phyloP scores from a whole-genome alignment of 2,329 filamentous ascomycete genomes.

The Colletotrichum tabaci region DNA sequence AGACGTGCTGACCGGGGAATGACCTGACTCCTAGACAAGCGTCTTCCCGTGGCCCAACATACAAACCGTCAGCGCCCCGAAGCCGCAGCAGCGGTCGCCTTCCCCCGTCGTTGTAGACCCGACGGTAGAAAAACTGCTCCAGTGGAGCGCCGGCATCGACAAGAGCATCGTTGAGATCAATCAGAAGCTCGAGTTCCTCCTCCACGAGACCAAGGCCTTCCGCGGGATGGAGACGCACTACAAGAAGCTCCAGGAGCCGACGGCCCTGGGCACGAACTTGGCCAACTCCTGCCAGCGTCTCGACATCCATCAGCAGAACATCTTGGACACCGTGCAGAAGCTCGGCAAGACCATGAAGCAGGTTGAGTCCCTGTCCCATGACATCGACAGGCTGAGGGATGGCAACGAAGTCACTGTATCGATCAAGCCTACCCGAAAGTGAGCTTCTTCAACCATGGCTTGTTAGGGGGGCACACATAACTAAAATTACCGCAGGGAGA shows the following conservation, averaged over 20 bases:
- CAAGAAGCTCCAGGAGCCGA: conserved; percentile 9
- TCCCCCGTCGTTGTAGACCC: background rate
- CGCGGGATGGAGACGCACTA: conserved; percentile 24
- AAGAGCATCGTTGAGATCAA: conserved; percentile 10
- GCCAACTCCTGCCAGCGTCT: conserved; percentile 20
- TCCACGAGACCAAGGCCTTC: conserved; percentile 22
- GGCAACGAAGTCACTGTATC: conserved; percentile 26
- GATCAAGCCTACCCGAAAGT: conserved; percentile 17
- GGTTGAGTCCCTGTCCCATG: conserved; percentile 1
- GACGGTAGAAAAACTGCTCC: conserved; percentile 1
- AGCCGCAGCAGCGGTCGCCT: background rate
- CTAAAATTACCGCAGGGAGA: background rate
- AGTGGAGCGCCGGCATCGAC: conserved; percentile 19
- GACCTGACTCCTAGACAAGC: background rate
- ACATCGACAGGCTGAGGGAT: conserved; percentile 10
- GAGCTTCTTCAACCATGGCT: background rate
- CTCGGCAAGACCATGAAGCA: conserved; percentile 13
- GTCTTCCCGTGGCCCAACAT: background rate
- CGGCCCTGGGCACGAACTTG: conserved; percentile 19
- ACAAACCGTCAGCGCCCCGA: background rate
- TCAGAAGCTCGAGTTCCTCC: conserved; percentile 20
- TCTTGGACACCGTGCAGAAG: background rate
- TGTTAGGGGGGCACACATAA: no score
- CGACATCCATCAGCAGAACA: conserved; percentile 20
- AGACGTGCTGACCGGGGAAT: background rate